phyloP scores from a whole-genome alignment of 1,284 basidiomycete species.

The Ceratobasidium sp. region DNA sequence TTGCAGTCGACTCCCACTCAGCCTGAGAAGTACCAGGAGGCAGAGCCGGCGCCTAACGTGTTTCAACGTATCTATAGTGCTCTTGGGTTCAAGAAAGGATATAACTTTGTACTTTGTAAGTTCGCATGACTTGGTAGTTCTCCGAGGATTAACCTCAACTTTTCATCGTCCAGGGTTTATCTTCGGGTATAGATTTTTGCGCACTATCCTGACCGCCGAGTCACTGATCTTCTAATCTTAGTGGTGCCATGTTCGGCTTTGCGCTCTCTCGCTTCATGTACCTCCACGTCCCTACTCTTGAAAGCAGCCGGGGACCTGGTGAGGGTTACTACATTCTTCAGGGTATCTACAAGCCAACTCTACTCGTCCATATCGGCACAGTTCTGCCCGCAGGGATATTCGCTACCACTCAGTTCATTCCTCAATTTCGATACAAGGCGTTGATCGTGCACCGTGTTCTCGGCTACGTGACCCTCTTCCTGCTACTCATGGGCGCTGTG shows the following conservation, averaged over 20 bases:
- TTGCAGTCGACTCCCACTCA: no score
- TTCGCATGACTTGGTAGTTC: background rate
- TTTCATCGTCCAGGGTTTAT: constrained; percentile 24
- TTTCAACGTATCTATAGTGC: constrained; percentile 7
- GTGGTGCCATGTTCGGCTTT: constrained; percentile 38
- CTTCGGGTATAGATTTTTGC: constrained; percentile 4
- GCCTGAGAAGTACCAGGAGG: background rate
- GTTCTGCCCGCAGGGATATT: constrained; percentile 44
- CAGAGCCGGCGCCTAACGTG: background rate
- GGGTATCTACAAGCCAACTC: constrained; percentile 19
- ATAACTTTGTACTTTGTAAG: constrained; percentile 36
- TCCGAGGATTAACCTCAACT: background rate
- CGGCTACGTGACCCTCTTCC: constrained; percentile 42
- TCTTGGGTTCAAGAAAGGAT: constrained; percentile 40
- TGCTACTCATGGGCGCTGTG: constrained; percentile 25
- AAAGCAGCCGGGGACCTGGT: background rate
- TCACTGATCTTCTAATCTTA: background rate
- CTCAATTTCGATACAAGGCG: constrained; percentile 43
- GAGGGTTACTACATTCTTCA: constrained; percentile 23
- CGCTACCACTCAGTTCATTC: constrained; percentile 45
- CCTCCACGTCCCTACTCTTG: constrained; percentile 19
- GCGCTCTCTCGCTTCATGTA: constrained; percentile 37
- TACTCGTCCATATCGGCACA: constrained; percentile 32
- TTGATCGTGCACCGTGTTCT: constrained; percentile 42
- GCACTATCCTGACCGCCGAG: no score